phyloP scores from a whole-genome alignment of 139 green algal genomes.

The Chlamydomonas schloesseri region DNA sequence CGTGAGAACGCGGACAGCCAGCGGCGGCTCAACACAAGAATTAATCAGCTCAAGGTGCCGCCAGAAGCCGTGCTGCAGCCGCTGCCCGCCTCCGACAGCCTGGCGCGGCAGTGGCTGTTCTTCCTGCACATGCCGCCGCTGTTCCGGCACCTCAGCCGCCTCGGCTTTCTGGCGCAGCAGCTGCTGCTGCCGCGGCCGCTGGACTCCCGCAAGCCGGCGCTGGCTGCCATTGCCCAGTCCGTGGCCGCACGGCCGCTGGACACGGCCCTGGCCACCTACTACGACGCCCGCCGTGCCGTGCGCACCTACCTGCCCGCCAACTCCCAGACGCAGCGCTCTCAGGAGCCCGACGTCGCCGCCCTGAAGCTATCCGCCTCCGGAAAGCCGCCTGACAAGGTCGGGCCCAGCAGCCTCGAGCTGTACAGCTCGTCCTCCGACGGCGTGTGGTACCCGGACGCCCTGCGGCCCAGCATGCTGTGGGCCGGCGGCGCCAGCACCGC shows the following conservation, averaged over 20 bases:
- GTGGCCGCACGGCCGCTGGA: background rate
- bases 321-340: background rate
- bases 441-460: conserved; percentile 63
- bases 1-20: background rate
- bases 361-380: conserved; percentile 32
- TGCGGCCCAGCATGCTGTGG: conserved; percentile 56
- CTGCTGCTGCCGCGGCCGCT: conserved; percentile 53
- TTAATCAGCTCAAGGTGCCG: conserved; percentile 18
- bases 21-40: background rate
- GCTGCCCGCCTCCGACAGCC: conserved; percentile 23
- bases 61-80: conserved; percentile 61
- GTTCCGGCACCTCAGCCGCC: conserved; percentile 53
- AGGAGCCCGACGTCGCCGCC: background rate
- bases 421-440: conserved; percentile 34
- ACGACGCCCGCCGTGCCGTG: conserved; percentile 23
- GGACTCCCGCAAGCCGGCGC: no score
- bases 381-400: background rate
- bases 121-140: conserved; percentile 65
- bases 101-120: conserved; percentile 58
- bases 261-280: conserved; percentile 20
- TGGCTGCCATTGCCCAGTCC: background rate
- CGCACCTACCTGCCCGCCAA: conserved; percentile 4
- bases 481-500: conserved; percentile 35
- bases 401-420: conserved; percentile 45
- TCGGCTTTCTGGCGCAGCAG: conserved; percentile 65